A percentile compares a stretch with the other conserved stretches of the same genome.
Evolutionary conservation across 805 yeast species (phyloP).

Genomic region (Priceomyces melissophilus): DNA sequence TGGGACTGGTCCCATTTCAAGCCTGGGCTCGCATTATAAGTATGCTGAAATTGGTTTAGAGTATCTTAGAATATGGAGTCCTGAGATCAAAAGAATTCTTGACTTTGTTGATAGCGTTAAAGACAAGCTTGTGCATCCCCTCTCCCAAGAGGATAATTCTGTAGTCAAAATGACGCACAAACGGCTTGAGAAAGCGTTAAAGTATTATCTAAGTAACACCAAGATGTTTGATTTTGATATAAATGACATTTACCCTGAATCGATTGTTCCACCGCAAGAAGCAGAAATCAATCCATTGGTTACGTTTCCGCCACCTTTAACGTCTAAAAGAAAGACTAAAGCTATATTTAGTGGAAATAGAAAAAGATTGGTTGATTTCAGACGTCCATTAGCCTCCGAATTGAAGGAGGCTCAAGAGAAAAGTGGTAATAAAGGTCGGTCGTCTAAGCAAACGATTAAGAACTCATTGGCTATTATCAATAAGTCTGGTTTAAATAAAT

Average conservation of each 20-base stretch:
- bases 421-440: constrained; percentile 10
- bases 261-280: constrained; percentile 1
- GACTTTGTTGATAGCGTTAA: constrained; percentile 8
- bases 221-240: constrained; percentile 4
- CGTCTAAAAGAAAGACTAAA: constrained; percentile 19
- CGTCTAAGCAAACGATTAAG: constrained; percentile 20
- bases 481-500: constrained; percentile 26
- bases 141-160: constrained; percentile 4
- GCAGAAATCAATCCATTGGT: constrained; percentile 24
- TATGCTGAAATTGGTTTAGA: constrained; percentile 28
- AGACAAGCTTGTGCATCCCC: background rate
- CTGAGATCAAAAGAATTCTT: constrained; percentile 24
- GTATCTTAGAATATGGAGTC: constrained; percentile 31
- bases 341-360: constrained; percentile 23
- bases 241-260: constrained; percentile 12
- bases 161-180: constrained; percentile 13
- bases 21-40: constrained; percentile 26
- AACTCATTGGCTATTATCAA: constrained; percentile 9
- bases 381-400: constrained; percentile 21
- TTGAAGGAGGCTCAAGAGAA: constrained; percentile 12
- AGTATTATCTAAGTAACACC: background rate
- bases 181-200: constrained; percentile 11
- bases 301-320: constrained; percentile 27
- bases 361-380: constrained; percentile 29
- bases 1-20: constrained; percentile 23